Evolutionary conservation across 2,329 filamentous ascomycete species (phyloP).

Genomic region (Xylaria sp.): DNA sequence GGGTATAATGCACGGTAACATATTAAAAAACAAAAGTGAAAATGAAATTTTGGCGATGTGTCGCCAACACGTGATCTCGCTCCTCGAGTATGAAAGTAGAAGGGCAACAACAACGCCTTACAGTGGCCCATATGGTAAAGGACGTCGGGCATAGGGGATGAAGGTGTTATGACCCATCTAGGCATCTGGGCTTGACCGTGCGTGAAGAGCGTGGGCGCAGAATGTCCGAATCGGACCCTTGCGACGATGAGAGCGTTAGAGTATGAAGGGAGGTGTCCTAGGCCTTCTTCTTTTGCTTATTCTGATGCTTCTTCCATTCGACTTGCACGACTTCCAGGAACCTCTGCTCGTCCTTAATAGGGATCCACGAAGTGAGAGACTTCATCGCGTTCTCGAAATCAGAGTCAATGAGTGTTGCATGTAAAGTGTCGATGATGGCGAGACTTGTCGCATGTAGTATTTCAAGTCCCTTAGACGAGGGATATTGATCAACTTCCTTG

Average conservation of each 20-base stretch:
- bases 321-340: slow-evolving; percentile 90
- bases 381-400: slow-evolving; percentile 99
- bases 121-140: slow-evolving; percentile 38
- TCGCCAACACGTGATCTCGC: slow-evolving; percentile 26
- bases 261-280: slow-evolving; percentile 43
- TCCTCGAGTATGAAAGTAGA: slow-evolving; percentile 29
- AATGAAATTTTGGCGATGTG: slow-evolving; percentile 3
- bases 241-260: slow-evolving; percentile 26
- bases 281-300: slow-evolving; percentile 55
- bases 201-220: slow-evolving; percentile 7
- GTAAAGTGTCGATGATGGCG: slow-evolving; percentile 88
- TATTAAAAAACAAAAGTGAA: slow-evolving; percentile 8
- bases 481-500: slow-evolving; percentile 43
- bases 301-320: slow-evolving; percentile 78
- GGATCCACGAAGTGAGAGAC: slow-evolving; percentile 90
- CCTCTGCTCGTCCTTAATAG: slow-evolving; percentile 91
- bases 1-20: slow-evolving; percentile 46
- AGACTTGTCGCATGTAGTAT: slow-evolving; percentile 90
- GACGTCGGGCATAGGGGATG: not conserved
- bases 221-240: slow-evolving; percentile 6
- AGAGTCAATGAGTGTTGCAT: slow-evolving; percentile 87
- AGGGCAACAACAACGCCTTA: slow-evolving; percentile 32
- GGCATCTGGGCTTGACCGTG: not conserved
- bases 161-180: not conserved
- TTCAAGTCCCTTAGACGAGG: slow-evolving; percentile 74